Evolutionary conservation across 1,284 basidiomycete species (phyloP).

Genomic region (Moniliophthora roreri): DNA sequence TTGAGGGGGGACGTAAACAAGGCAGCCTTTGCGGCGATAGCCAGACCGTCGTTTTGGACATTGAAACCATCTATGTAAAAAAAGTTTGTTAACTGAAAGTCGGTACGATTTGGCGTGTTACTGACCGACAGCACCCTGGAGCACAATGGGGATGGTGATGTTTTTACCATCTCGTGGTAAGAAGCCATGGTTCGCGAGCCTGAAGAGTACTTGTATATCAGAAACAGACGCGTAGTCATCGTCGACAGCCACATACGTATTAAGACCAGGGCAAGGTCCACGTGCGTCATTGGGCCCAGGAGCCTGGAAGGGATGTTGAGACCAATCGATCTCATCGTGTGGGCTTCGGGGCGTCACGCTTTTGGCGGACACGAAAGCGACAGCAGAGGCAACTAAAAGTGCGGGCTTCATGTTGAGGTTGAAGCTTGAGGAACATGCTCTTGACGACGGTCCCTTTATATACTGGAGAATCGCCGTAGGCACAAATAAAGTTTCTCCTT

Average conservation of each 20-base stretch:
- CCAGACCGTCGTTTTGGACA: slow-evolving; percentile 6
- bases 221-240: no score
- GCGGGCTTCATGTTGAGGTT: no score
- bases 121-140: not conserved
- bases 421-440: no score
- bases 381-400: no score
- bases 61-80: slow-evolving; percentile 19
- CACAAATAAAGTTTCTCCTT: no score
- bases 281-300: not conserved
- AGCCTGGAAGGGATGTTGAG: not conserved
- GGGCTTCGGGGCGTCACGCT: no score
- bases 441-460: no score
- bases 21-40: slow-evolving; percentile 12
- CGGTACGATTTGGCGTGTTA: no score
- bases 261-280: slow-evolving; percentile 7
- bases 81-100: slow-evolving; percentile 11
- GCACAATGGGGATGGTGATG: not conserved
- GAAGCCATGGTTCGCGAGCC: slow-evolving; percentile 4
- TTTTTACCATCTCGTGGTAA: slow-evolving; percentile 4
- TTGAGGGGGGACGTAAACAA: slow-evolving; percentile 11
- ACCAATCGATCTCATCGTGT: not conserved
- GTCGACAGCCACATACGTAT: not conserved
- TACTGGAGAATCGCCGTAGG: no score
- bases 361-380: no score
- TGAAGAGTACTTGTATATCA: no score